These are phyloP conservation scores for Sistotremastrum niveocremeum DNA, from an alignment of 768 basidiomycete genomes.

Conservation along the genomic window DNA sequence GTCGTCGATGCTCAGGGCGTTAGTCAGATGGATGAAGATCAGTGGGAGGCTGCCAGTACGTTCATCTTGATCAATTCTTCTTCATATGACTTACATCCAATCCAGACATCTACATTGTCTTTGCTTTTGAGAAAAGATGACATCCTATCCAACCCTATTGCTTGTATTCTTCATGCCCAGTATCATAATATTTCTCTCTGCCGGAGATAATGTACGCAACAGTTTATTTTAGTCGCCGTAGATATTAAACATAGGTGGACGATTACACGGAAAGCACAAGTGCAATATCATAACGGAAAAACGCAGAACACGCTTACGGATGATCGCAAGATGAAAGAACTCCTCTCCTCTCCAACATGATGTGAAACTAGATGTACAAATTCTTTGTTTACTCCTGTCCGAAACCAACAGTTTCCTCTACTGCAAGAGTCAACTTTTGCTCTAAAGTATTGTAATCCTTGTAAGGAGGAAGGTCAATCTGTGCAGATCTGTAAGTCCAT, in stretches of 20 bases:
- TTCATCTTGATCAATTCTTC: slow-evolving; percentile 10
- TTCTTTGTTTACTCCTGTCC: slow-evolving; percentile 63
- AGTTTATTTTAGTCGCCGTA: background rate
- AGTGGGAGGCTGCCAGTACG: slow-evolving; percentile 99
- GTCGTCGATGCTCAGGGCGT: slow-evolving; percentile 78
- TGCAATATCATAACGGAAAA: background rate
- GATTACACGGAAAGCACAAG: background rate
- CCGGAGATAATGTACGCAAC: too few species aligned
- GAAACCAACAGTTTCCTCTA: slow-evolving; percentile 92
- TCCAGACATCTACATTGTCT: slow-evolving; percentile 85
- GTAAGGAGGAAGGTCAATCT: slow-evolving; percentile 95
- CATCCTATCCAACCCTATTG: background rate
- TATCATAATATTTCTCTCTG: too few species aligned
- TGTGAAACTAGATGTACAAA: background rate
- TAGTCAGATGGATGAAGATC: slow-evolving; percentile 86
- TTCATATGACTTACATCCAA: background rate
- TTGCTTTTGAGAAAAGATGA: slow-evolving; percentile 70
- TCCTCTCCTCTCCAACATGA: slow-evolving; percentile 1
- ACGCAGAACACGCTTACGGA: background rate
- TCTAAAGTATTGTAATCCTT: slow-evolving; percentile 90
- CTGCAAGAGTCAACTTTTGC: slow-evolving; percentile 87
- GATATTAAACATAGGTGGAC: background rate
- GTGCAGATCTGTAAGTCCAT: slow-evolving; percentile 17
- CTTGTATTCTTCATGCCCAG: too few species aligned
- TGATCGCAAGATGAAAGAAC: background rate